A percentile compares a stretch with the other conserved stretches of the same genome.
Conservation (phyloP, 805 yeast genomes). For the Pichia manshurica region DNA sequence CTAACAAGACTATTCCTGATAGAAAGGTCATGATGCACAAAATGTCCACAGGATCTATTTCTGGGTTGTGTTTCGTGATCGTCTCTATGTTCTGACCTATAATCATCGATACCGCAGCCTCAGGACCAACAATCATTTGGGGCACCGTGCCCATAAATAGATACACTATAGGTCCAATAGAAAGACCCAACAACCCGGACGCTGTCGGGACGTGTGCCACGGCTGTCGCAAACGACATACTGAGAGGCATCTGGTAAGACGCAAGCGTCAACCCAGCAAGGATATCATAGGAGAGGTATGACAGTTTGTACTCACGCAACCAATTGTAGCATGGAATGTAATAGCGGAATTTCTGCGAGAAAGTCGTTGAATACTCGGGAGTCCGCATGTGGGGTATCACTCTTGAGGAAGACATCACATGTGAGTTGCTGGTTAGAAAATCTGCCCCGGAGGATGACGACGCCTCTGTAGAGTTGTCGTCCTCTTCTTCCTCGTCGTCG, state of each 20-base stretch:
- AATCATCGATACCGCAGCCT: slow-evolving; percentile 78
- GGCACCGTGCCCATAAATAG: slow-evolving; percentile 81
- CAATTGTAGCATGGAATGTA: slow-evolving; percentile 65
- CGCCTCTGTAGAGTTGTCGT: too few relatives aligned
- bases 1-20: slow-evolving; percentile 67
- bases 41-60: slow-evolving; percentile 45
- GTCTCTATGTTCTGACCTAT: slow-evolving; percentile 74
- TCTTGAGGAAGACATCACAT: neutral
- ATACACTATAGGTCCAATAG: slow-evolving; percentile 74
- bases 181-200: slow-evolving; percentile 71
- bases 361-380: neutral
- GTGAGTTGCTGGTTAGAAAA: neutral
- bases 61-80: slow-evolving; percentile 37
- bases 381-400: slow-evolving; percentile 5
- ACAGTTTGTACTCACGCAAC: slow-evolving; percentile 46
- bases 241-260: slow-evolving; percentile 85
- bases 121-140: slow-evolving; percentile 86
- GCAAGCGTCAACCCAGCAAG: slow-evolving; percentile 85
- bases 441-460: neutral
- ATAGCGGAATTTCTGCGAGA: slow-evolving; percentile 41
- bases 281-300: slow-evolving; percentile 51
- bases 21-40: slow-evolving; percentile 66
- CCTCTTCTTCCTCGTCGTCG: neutral
- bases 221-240: slow-evolving; percentile 74
- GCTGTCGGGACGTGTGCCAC: slow-evolving; percentile 79